Conservation (phyloP, 2,329 filamentous ascomycete genomes). For the Aspergillus transmontanensis region DNA sequence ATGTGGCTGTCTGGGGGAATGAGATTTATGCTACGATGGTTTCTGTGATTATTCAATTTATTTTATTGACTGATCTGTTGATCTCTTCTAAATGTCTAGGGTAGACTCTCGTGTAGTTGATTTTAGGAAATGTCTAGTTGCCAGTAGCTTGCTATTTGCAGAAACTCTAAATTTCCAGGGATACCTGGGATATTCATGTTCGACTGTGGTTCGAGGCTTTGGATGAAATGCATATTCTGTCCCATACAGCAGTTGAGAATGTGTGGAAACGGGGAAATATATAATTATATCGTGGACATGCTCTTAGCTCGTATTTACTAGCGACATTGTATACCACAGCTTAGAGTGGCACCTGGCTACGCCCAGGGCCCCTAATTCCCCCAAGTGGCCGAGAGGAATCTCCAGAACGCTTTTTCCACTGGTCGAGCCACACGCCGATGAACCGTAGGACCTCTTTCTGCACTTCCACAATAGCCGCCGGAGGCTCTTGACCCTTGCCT, state of each 20-base stretch:
- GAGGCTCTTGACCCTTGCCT: conserved; percentile 57
- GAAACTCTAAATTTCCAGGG: too few species aligned
- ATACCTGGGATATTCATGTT: neutral
- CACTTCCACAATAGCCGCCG: conserved; percentile 54
- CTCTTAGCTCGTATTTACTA: too few species aligned
- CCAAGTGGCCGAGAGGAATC: neutral
- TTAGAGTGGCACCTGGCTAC: neutral
- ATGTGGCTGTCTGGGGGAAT: too few species aligned
- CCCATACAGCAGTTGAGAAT: neutral
- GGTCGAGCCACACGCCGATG: conserved; percentile 68
- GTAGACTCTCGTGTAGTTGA: accelerated
- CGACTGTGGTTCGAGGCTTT: neutral
- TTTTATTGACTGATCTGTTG: too few species aligned
- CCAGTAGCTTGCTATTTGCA: too few species aligned
- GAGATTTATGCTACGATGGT: too few species aligned
- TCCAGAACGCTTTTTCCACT: conserved; percentile 47
- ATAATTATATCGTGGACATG: too few species aligned
- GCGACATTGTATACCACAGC: neutral
- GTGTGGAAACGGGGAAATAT: too few species aligned
- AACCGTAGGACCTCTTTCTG: conserved; percentile 63
- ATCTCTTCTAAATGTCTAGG: too few species aligned
- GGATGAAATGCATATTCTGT: neutral
- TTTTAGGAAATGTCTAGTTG: too few species aligned
- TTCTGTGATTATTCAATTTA: too few species aligned
- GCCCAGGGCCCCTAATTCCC: neutral